Conservation (phyloP, 129 eudicot genomes). For the Helichrysum umbraculigerum region DNA sequence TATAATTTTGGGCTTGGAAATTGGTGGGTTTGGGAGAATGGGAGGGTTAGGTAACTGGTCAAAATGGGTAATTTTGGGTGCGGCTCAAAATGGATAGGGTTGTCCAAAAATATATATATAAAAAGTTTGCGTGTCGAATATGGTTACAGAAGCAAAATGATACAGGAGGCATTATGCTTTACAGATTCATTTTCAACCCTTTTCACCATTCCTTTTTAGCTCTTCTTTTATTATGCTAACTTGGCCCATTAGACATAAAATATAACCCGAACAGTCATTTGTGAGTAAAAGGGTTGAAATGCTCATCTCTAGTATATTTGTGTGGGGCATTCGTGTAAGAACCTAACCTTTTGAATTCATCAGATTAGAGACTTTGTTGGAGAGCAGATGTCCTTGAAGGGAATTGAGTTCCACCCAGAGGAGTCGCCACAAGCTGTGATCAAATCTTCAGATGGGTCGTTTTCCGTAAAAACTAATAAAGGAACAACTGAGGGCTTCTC, state of each 20-base stretch:
- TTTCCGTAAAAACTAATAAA: conserved; percentile 84
- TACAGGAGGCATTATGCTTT: background rate
- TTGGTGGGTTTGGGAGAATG: background rate
- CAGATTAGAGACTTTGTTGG: conserved; percentile 92
- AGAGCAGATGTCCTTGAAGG: conserved; percentile 90
- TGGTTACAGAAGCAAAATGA: background rate
- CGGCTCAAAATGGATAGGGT: background rate
- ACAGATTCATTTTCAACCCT: background rate
- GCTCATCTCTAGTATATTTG: background rate
- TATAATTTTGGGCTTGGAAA: background rate
- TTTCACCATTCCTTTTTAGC: background rate
- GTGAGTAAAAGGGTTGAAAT: background rate
- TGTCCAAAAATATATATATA: background rate
- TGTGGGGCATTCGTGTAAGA: background rate
- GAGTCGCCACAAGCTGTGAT: conserved; percentile 88
- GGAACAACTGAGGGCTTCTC: conserved; percentile 93
- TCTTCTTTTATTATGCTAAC: too few species aligned
- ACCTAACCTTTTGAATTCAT: conserved; percentile 15
- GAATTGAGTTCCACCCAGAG: conserved; percentile 94
- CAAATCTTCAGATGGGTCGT: conserved; percentile 75
- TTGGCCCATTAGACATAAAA: background rate
- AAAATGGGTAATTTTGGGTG: background rate
- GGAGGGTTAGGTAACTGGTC: background rate
- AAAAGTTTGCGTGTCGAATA: background rate
- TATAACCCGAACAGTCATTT: background rate